phyloP scores from a whole-genome alignment of 495 filamentous ascomycete genomes.

The Penicillium longicatenatum region DNA sequence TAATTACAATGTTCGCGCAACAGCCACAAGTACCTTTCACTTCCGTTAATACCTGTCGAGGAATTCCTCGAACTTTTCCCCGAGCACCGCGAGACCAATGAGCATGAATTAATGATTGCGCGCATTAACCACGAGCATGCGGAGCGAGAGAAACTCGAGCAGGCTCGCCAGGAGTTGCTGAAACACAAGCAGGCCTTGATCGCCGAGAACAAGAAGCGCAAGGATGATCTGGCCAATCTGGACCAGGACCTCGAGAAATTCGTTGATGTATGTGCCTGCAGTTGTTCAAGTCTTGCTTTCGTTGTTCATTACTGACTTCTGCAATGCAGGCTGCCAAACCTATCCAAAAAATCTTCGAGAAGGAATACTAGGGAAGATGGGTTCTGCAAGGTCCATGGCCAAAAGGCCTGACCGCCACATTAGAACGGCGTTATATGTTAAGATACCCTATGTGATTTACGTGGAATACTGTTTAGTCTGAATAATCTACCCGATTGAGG shows the following conservation, averaged over 20 bases:
- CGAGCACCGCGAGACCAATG: conserved; percentile 66
- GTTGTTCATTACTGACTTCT: conserved; percentile 13
- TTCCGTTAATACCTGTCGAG: conserved; percentile 81
- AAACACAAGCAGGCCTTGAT: conserved; percentile 91
- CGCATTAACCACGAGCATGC: conserved; percentile 89
- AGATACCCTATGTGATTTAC: conserved; percentile 37
- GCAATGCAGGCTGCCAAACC: conserved; percentile 72
- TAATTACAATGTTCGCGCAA: not conserved
- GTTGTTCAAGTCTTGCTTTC: not conserved
- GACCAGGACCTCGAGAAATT: conserved; percentile 91
- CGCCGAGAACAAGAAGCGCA: conserved; percentile 91
- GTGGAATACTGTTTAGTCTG: not conserved
- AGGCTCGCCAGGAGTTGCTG: conserved; percentile 79
- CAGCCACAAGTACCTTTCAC: conserved; percentile 83
- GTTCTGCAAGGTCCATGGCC: conserved; percentile 9
- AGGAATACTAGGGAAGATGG: conserved; percentile 53
- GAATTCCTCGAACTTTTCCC: conserved; percentile 82
- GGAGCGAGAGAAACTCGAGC: conserved; percentile 84
- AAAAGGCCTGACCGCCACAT: conserved; percentile 20
- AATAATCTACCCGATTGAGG: not conserved
- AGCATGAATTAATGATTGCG: conserved; percentile 83
- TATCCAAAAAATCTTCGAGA: conserved; percentile 80
- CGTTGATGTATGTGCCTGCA: conserved; percentile 58
- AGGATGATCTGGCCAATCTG: conserved; percentile 85
- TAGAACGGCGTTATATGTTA: conserved; percentile 34